phyloP scores from a whole-genome alignment of 805 yeast species.

The Kodamaea laetipori region DNA sequence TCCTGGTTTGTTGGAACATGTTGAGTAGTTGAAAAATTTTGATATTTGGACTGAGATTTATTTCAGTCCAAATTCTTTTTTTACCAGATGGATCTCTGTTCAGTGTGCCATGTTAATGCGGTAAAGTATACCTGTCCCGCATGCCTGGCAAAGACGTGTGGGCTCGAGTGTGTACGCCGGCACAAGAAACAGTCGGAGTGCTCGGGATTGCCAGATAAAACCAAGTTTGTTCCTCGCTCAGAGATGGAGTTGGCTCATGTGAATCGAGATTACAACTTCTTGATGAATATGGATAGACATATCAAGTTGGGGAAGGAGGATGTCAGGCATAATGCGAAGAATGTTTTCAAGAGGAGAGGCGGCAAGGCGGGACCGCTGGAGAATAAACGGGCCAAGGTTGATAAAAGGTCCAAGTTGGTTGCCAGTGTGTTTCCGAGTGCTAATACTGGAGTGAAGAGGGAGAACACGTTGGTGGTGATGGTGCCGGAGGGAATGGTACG shows the following conservation, averaged over 20 bases:
- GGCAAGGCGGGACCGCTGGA: constrained; percentile 15
- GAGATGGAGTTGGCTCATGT: constrained; percentile 53
- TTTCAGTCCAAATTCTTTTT: too few species aligned
- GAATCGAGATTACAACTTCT: constrained; percentile 82
- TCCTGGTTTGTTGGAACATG: constrained; percentile 4
- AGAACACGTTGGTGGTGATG: constrained; percentile 66
- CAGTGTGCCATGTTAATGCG: constrained; percentile 34
- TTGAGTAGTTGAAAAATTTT: constrained; percentile 1
- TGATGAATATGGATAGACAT: constrained; percentile 59
- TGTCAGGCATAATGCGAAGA: constrained; percentile 41
- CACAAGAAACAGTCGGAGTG: constrained; percentile 70
- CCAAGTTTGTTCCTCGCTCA: constrained; percentile 54
- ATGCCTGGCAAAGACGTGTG: constrained; percentile 68
- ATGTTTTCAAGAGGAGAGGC: constrained; percentile 38
- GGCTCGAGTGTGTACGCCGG: constrained; percentile 64
- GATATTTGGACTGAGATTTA: too few species aligned
- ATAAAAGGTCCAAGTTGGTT: constrained; percentile 27
- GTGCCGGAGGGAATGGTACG: constrained; percentile 79
- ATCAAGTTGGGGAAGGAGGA: constrained; percentile 62
- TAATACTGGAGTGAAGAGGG: constrained; percentile 39
- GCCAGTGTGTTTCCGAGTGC: constrained; percentile 27
- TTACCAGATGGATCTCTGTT: constrained; percentile 1
- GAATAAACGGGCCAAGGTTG: constrained; percentile 23
- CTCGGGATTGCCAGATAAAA: constrained; percentile 63
- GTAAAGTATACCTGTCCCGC: constrained; percentile 81